Evolutionary conservation across 192 early-diverging fungal species (phyloP), one percentile per base, ranked within the genome.

Genomic region (Diversispora eburnea): DNA sequence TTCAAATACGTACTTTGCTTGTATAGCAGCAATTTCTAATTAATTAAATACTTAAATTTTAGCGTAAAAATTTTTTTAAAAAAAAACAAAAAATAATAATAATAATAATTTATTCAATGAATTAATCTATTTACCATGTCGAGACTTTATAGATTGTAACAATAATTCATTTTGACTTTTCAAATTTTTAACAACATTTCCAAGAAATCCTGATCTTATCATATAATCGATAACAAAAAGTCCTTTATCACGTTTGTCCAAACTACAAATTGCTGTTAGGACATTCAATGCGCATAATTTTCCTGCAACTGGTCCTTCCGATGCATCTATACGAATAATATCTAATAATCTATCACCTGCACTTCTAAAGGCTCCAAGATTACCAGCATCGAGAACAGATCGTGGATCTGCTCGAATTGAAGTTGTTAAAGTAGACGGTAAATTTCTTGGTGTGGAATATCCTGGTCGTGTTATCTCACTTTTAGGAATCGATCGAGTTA

Each of bases 231-330:
- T 78, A 8, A 85, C 80, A 59, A 78, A 81, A 19, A 83, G 75
- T 8, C 77, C 80, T 41, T 77, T 51, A 49, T 84, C 83, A 41
- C 74, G 79, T 68, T 74, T 76, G 59, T 82, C 83, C 48, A 87
- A 77, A 19, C 83, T 73, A 9, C 84, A 85, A 5, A 98, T 77
- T 0, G 89, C 87, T 55, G 91, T 88, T 47, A 98, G 80, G 4
- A 91, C 78, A 7, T 86, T 86, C 67, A 95, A 94, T 0, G 97
- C 92, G 5, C 93, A 88, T 6, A 93, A 93, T 65, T 93, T 91
- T 88, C 91, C 94, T 3, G 92, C 87, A 51, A 88, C 89, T 41
- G 86, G 84, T 5, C 89, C 91, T 72, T 94, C 92, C 3, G 90
- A 87, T 0, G 95, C 97, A 81, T 98, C 97, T 5, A 85, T 82